Base-by-base conservation (phyloP, 2,329 filamentous ascomycete genomes). In the Laburnicola sp. region DNA sequence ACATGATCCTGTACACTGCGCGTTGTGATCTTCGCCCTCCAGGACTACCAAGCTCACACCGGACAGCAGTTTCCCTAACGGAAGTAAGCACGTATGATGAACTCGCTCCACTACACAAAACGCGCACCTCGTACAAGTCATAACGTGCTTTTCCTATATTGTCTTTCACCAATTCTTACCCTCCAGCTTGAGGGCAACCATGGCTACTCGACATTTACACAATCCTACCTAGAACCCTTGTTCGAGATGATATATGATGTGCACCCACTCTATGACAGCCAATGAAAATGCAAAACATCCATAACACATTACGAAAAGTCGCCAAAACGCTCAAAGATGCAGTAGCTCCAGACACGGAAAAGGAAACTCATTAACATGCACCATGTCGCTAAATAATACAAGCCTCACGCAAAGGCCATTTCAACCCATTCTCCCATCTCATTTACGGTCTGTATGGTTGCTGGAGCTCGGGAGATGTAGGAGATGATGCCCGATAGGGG, bases 401-500 rank as follows among this genome's bases (percentile, higher is more conserved):
- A 27, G 37, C 36, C 32, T 46, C 31, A 45, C 22, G 10, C n/a
- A 21, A 11, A 26, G 42, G 31, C 35, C 31, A 9, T n/a, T 39
- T 11, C 21, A 26, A 10, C 3, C 23, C 26, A 4, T 16, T 34
- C 38, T 45, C n/a, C 7, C 28, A 26, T 28, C 7, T 26, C 26
- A 4, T 28, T 30, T 45, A 57, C 2, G 50, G 54, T 26, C 39
- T 48, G 27, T 54, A 56, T 9, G 50, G 50, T 28, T 45, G 48
- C 32, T 38, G 40, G 11, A 51, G 40, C 32, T 43, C 40, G 6
- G 30, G 41, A 23, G 25, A 23, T 35, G 26, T 25, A 44, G 49
- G 25, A 8, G 49, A 53, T 8, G 36, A 32, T 8, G 54, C 36
- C 28, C 53, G 47, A 25, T 62, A 60, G 4, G 59, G 57, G 45